A percentile compares a stretch with the other conserved stretches of the same genome.
Conservation (phyloP, 192 early-diverging fungal genomes). For the Podila epigama region DNA sequence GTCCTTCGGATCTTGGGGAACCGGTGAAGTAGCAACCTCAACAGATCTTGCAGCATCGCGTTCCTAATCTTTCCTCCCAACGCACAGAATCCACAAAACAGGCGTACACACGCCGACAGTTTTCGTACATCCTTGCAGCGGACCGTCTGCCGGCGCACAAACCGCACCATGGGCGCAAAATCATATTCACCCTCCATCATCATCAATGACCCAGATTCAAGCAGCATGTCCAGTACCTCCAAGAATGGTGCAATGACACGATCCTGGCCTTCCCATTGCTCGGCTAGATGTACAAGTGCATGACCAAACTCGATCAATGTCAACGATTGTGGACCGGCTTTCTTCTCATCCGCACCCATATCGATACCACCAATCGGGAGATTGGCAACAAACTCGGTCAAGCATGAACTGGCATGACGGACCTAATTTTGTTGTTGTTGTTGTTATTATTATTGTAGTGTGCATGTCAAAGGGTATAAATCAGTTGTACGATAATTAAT, state of each 20-base stretch:
- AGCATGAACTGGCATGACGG: constrained; percentile 67
- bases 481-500: too few relatives aligned
- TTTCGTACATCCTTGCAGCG: constrained; percentile 67
- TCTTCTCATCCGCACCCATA: constrained; percentile 1
- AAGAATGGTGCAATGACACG: constrained; percentile 73
- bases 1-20: constrained; percentile 77
- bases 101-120: constrained; percentile 64
- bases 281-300: constrained; percentile 53
- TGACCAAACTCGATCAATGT: constrained; percentile 53
- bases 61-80: constrained; percentile 51
- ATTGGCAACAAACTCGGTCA: constrained; percentile 63
- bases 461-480: neutral
- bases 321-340: constrained; percentile 3
- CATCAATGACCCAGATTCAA: constrained; percentile 58
- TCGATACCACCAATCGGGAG: constrained; percentile 47
- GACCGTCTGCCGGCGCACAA: constrained; percentile 29
- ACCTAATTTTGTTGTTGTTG: constrained; percentile 51
- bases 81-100: constrained; percentile 61
- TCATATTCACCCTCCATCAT: constrained; percentile 40
- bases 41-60: constrained; percentile 64
- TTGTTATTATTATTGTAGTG: neutral
- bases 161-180: constrained; percentile 26
- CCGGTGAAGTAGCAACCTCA: constrained; percentile 74
- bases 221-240: constrained; percentile 71
- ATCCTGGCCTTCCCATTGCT: constrained; percentile 58